phyloP scores from a whole-genome alignment of 2,329 filamentous ascomycete genomes.

The Claviceps cyperi region DNA sequence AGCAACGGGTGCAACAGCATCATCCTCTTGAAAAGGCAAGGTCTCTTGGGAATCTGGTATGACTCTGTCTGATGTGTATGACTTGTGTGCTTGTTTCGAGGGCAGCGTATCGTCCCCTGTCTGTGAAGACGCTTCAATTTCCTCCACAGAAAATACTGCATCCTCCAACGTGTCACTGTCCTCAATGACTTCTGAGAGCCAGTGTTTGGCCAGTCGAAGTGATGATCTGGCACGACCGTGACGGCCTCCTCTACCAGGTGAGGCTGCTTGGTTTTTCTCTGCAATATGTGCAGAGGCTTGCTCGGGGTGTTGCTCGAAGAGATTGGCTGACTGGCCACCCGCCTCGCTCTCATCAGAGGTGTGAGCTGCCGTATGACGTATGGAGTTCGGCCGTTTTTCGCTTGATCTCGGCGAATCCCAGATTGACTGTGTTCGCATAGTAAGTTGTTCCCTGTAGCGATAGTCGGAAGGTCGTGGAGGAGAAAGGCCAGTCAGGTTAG shows the following conservation, averaged over 20 bases:
- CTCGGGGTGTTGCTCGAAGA: slow-evolving; percentile 5
- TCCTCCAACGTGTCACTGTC: slow-evolving; percentile 6
- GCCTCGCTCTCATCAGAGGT: not conserved
- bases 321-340: slow-evolving; percentile 2
- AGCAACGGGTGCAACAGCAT: not conserved
- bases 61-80: slow-evolving; percentile 1
- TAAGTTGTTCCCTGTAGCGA: slow-evolving; percentile 9
- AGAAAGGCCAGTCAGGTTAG: slow-evolving; percentile 14
- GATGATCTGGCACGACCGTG: not conserved
- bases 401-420: slow-evolving; percentile 2
- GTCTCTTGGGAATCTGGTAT: slow-evolving; percentile 18
- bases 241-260: not conserved
- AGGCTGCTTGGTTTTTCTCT: not conserved
- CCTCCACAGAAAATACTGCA: slow-evolving; percentile 3
- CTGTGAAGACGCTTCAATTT: slow-evolving; percentile 1
- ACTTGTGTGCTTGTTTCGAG: slow-evolving; percentile 1
- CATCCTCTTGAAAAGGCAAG: slow-evolving; percentile 3
- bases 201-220: not conserved
- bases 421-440: not conserved
- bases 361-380: not conserved
- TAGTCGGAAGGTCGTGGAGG: slow-evolving; percentile 20
- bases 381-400: slow-evolving; percentile 2
- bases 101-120: slow-evolving; percentile 3
- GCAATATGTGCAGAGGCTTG: slow-evolving; percentile 1
- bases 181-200: not conserved